Base-by-base conservation (phyloP, 164 flowering plant species). In the Buxus sempervirens region DNA sequence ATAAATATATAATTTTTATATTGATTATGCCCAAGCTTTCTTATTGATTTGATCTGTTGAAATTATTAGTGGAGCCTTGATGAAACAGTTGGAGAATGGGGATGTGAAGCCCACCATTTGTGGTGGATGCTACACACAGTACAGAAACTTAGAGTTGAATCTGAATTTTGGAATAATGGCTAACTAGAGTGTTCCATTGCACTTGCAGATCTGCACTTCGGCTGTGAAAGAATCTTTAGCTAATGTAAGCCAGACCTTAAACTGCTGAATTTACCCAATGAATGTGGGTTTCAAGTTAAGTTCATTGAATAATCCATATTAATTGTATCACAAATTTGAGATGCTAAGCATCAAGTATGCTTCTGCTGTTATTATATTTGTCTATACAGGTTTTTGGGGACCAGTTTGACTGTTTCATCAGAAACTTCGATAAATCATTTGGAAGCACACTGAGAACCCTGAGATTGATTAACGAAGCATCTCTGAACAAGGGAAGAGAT, bases 341-440 rank as follows among this genome's bases (percentile, higher is more conserved):
- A 67, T 75, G 51, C 67, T 64, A 54, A 45, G 24, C 48, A 54
- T 55, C 60, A 22, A 58, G 32, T 64, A 18, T 24, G 38, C 54
- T 62, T 70, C 66, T 70, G 54, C 62, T 78, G 67, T 64, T 41
- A 27, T 64, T 67, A 66, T 32, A 36, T 51, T 36, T 72, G 27
- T 72, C 60, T 62, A 69, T 19, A 57, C 88, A 92, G 99, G 91
- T 85, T 45, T 92, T 82, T 74, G 98, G 93, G n/a, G 75, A 86
- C 70, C 85, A 82, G 72, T 85, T 85, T 68, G 84, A 88, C 63
- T 62, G 77, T 70, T 93, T 96, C 66, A 77, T 77, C 24, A 66
- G 70, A 42, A 96, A 86, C 78, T 92, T 96, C 73, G 95, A 88
- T 72, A 81, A 76, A 73, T 90, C 97, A 68, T 96, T 92, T 72